phyloP scores from a whole-genome alignment of 1,139 yeast genomes.

The Kazachstania sp. region DNA sequence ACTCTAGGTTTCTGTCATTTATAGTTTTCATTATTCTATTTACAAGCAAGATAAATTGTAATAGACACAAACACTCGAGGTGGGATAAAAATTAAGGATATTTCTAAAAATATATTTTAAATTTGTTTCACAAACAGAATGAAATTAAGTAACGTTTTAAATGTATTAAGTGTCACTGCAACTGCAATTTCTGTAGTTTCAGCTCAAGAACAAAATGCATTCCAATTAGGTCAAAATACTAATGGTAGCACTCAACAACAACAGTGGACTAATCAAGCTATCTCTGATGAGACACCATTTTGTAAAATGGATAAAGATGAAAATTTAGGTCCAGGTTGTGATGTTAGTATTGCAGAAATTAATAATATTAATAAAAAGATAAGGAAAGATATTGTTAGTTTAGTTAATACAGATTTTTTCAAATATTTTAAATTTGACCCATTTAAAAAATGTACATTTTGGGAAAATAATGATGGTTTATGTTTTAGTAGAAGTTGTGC shows the following conservation, averaged over 20 bases:
- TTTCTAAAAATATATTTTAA: too few species aligned
- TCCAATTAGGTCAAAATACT: background rate
- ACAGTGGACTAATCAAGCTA: background rate
- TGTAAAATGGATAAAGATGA: slow-evolving; percentile 32
- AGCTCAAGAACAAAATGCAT: background rate
- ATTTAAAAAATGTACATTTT: slow-evolving; percentile 81
- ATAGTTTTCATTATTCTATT: too few species aligned
- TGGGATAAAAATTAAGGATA: background rate
- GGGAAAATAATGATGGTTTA: slow-evolving; percentile 67
- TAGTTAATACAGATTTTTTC: slow-evolving; percentile 70
- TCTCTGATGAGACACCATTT: slow-evolving; percentile 18
- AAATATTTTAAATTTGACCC: slow-evolving; percentile 79
- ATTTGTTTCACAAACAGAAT: background rate
- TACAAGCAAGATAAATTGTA: too few species aligned
- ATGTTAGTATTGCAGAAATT: slow-evolving; percentile 47
- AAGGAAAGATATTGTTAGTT: slow-evolving; percentile 45
- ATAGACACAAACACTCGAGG: background rate
- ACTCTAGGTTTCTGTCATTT: too few species aligned
- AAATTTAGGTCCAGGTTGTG: slow-evolving; percentile 35
- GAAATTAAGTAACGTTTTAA: background rate
- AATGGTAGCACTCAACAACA: background rate
- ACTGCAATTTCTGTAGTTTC: background rate
- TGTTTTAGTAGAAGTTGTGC: slow-evolving; percentile 95
- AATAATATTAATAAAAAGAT: slow-evolving; percentile 42
- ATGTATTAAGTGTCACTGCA: background rate